Conservation (phyloP, 2,329 filamentous ascomycete species). For the Sporothrix brunneoviolacea region DNA sequence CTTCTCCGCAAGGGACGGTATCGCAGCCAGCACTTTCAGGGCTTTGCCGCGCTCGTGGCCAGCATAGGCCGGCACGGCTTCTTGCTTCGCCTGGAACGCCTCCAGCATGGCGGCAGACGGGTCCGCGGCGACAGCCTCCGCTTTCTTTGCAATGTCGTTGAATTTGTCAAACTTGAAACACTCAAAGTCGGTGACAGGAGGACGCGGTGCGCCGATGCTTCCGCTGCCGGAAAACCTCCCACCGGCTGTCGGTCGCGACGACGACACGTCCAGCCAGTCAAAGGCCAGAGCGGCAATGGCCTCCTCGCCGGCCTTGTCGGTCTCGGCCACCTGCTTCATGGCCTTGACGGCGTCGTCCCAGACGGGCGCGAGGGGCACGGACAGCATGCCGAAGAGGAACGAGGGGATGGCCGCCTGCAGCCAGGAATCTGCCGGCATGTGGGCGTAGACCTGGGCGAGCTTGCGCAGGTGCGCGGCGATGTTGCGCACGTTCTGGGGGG, state of each 20-base stretch:
- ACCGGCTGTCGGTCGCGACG: conserved; percentile 39
- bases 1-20: conserved; percentile 76
- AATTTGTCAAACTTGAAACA: conserved; percentile 68
- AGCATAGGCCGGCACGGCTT: conserved; percentile 42
- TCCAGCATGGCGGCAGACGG: conserved; percentile 53
- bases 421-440: conserved; percentile 54
- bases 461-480: conserved; percentile 83
- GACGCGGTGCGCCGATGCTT: conserved; percentile 20
- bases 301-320: conserved; percentile 61
- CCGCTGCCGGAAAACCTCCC: conserved; percentile 17
- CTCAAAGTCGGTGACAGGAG: conserved; percentile 66
- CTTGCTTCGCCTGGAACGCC: conserved; percentile 60
- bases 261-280: conserved; percentile 63
- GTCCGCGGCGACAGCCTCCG: conserved; percentile 46
- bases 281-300: conserved; percentile 66
- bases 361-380: conserved; percentile 73
- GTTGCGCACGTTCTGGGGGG: conserved; percentile 65
- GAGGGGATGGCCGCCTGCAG: conserved; percentile 65
- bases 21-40: conserved; percentile 66
- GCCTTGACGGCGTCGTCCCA: conserved; percentile 80
- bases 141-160: conserved; percentile 41
- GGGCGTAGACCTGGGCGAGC: conserved; percentile 58
- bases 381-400: conserved; percentile 85
- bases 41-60: conserved; percentile 66
- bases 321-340: conserved; percentile 66